phyloP scores from a whole-genome alignment of 495 filamentous ascomycete genomes.

The Daldinia caldariorum region DNA sequence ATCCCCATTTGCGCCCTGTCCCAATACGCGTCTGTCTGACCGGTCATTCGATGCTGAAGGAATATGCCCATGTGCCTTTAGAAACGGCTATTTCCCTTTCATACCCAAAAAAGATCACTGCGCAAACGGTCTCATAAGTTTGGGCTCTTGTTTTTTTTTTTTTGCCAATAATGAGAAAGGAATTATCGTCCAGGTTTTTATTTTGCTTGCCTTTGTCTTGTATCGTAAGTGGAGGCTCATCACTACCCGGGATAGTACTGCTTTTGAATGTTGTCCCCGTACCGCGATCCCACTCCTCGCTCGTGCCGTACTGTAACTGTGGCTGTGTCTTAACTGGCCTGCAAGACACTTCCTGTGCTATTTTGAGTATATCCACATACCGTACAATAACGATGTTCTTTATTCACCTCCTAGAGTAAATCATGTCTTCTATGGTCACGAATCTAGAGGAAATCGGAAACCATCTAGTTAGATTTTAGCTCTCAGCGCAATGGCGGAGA shows the following conservation, averaged over 20 bases:
- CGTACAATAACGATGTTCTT: slow-evolving; percentile 4
- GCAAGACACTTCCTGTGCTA: slow-evolving; percentile 4
- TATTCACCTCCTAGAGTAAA: not conserved
- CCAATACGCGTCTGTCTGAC: slow-evolving; percentile 3
- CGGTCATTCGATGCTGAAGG: slow-evolving; percentile 2
- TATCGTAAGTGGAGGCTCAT: not conserved
- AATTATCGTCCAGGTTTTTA: not conserved
- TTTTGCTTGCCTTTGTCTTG: not conserved
- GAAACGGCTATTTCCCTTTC: not conserved
- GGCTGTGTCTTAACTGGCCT: slow-evolving; percentile 14
- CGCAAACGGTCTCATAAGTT: not conserved
- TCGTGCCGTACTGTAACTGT: slow-evolving; percentile 11
- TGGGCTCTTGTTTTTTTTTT: not conserved
- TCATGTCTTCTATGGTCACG: slow-evolving; percentile 1
- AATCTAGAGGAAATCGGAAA: not conserved
- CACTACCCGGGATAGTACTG: not conserved
- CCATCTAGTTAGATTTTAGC: not conserved
- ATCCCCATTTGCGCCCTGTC: not conserved
- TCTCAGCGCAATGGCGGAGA: slow-evolving; percentile 10
- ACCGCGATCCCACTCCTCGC: not conserved
- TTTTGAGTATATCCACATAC: slow-evolving; percentile 3
- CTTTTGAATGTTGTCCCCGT: not conserved
- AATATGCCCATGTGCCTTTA: not conserved
- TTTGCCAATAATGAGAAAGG: not conserved
- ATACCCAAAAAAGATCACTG: not conserved